A percentile compares a stretch with the other conserved stretches of the same genome.
Conservation (phyloP, 768 basidiomycete genomes). For the Royoungia palumana region DNA sequence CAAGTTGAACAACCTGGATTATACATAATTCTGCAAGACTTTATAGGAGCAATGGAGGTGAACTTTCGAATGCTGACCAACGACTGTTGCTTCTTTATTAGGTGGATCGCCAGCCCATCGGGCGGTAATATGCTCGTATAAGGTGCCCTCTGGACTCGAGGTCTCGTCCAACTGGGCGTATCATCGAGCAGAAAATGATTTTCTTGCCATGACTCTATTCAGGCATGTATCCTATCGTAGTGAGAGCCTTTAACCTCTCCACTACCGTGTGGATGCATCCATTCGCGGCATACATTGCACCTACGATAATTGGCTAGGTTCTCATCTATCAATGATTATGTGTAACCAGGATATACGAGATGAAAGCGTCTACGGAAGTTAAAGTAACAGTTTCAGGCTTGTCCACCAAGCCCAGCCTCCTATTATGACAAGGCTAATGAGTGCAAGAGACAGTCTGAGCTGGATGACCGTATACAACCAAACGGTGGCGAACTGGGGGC, state of each 20-base stretch:
- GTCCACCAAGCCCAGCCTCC: constrained; percentile 62
- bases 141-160: constrained; percentile 72
- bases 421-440: constrained; percentile 51
- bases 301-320: not conserved
- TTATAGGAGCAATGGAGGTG: not conserved
- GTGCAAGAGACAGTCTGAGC: constrained; percentile 60
- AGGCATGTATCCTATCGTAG: not conserved
- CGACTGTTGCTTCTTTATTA: too few relatives aligned
- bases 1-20: not conserved
- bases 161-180: constrained; percentile 66
- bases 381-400: constrained; percentile 45
- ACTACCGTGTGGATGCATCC: not conserved
- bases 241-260: not conserved
- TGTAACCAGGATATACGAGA: not conserved
- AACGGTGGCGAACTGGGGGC: constrained; percentile 71
- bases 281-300: constrained; percentile 12
- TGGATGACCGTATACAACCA: constrained; percentile 79
- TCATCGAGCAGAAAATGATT: constrained; percentile 65
- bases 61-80: not conserved
- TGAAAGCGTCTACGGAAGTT: constrained; percentile 5
- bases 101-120: too few relatives aligned
- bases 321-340: not conserved
- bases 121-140: constrained; percentile 53
- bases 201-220: not conserved
- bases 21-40: not conserved